Evolutionary conservation across 495 filamentous ascomycete species (phyloP).

Genomic region (Neurospora tetrasperma): DNA sequence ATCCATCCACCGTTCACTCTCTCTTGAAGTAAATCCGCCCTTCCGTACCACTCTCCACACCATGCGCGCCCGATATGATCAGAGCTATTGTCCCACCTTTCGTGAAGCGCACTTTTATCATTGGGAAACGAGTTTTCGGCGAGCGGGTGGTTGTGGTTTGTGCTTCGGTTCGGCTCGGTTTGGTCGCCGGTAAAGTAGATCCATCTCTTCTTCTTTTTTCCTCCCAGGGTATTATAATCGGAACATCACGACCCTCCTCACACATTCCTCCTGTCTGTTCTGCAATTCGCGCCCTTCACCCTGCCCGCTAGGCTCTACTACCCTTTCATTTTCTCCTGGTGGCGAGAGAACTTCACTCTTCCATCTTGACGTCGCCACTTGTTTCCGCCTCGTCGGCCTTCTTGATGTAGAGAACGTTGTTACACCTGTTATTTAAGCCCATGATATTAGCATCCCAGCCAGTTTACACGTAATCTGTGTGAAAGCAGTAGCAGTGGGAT

Average conservation of each 20-base stretch:
- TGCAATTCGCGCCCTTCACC: background rate
- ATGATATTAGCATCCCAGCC: background rate
- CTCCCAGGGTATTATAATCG: background rate
- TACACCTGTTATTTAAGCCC: conserved; percentile 12
- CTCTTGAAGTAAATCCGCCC: background rate
- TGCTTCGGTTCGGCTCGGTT: background rate
- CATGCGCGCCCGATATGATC: background rate
- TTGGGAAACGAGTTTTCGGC: background rate
- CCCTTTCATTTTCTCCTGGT: background rate
- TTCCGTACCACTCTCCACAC: background rate
- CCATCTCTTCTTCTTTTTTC: background rate
- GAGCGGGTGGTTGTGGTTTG: background rate
- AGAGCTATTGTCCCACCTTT: background rate
- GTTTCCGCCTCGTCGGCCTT: conserved; percentile 46
- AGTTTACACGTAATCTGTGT: too few species aligned
- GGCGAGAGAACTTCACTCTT: conserved; percentile 22
- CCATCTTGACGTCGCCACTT: conserved; percentile 49
- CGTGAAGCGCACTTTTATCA: background rate
- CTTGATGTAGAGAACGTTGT: conserved; percentile 93
- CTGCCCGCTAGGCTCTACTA: background rate
- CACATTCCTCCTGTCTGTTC: background rate
- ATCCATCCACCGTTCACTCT: background rate
- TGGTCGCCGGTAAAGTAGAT: background rate
- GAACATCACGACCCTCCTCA: background rate
- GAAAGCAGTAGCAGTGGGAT: conserved; percentile 6